Base-by-base conservation (phyloP, 495 filamentous ascomycete species). In the Penicillium flavigenum region DNA sequence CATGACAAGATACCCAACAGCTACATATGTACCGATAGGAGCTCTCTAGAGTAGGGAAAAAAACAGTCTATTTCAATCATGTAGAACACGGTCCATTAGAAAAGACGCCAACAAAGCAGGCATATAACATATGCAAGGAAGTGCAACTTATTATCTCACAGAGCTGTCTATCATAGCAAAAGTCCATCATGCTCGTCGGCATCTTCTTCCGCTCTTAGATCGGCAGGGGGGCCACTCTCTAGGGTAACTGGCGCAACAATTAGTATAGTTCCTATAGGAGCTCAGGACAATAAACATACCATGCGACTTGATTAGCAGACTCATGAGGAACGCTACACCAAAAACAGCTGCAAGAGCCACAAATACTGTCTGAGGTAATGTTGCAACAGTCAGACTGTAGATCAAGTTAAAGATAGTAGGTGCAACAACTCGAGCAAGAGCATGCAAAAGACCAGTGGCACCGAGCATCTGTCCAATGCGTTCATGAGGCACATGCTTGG, bases 401-500 rank as follows among this genome's bases (percentile, higher is more conserved):
- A 97, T 83, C 20, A 89, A 78, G 65, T 92, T 94, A 69, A 96
- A 95, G 9, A 94, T 63, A 5, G 87, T 79, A 0, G 94, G 94
- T 9, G 86, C 85, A 14, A 96, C 66, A 9, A 98, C 82, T 36
- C 91, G 80, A 4, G 89, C 87, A 19, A 94, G 67, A 0, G 90
- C 88, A 75, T 97, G 94, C 57, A 98, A 70, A 48, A 98, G 71
- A 0, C 95, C 94, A 17, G 81, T 87, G 1, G 91, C 94, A 10
- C 94, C 94, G 3, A 98, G 81, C 49, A 98, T 73, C 66, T 92
- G 86, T 0, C 94, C 94, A 1, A 90, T 86, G 29, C 82, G 81
- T 60, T 93, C 88, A 9, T 82, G 79, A 5, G 92, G 90, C 0
- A 97, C 86, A 67, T 97, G 94, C 66, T 97, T 97, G 51, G 90